These are phyloP conservation scores for Acacia concinna DNA, from an alignment of 331 rosid species.

Conservation along the genomic window DNA sequence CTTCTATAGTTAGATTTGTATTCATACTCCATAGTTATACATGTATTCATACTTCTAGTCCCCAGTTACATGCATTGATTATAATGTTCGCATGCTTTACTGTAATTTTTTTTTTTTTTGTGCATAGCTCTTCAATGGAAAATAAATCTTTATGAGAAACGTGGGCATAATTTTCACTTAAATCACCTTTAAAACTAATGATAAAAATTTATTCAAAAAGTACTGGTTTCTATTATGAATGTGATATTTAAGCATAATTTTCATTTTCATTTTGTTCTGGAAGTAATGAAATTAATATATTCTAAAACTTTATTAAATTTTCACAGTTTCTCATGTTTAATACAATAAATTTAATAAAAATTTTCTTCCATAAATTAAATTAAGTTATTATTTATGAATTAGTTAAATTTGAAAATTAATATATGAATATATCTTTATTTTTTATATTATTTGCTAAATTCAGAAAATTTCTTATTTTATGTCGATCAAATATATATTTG, in stretches of 20 bases:
- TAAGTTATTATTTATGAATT: not conserved
- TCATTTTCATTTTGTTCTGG: not conserved
- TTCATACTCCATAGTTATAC: not conserved
- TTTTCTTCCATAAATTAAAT: not conserved
- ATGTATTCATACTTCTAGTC: not conserved
- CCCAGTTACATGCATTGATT: slow-evolving; percentile 7
- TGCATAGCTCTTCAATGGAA: not conserved
- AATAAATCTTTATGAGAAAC: not conserved
- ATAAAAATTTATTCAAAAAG: too few species aligned
- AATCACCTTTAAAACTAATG: too few species aligned
- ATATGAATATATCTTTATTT: not conserved
- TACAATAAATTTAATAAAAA: not conserved
- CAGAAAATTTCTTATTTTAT: not conserved
- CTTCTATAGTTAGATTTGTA: not conserved
- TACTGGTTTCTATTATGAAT: too few species aligned
- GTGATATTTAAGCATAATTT: too few species aligned
- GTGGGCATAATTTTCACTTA: not conserved
- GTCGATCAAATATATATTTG: not conserved
- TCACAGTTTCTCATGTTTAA: not conserved
- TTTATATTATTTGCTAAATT: not conserved
- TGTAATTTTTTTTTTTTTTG: not conserved
- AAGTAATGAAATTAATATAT: not conserved
- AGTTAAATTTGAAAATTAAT: not conserved
- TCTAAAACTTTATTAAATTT: not conserved
- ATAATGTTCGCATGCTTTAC: slow-evolving; percentile 6